These are phyloP conservation scores for Blastomyces emzantsi DNA, from an alignment of 2,329 filamentous ascomycete genomes.

Conservation along the genomic window DNA sequence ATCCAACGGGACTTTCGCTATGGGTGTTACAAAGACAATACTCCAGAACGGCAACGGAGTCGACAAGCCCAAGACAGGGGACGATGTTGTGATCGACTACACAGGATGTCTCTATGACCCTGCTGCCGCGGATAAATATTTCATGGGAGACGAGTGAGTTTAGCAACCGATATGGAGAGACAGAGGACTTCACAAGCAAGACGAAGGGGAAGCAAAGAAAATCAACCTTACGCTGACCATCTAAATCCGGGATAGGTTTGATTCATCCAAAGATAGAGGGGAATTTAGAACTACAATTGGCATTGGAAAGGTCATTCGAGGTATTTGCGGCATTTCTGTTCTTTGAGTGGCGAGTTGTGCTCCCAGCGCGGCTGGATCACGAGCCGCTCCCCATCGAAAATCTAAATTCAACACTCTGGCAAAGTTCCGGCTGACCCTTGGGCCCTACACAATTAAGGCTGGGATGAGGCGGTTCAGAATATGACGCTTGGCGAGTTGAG, in stretches of 20 bases:
- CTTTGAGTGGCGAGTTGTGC: neutral
- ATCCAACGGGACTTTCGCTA: slow-evolving; percentile 25
- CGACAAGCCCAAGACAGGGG: slow-evolving; percentile 53
- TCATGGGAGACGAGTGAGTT: slow-evolving; percentile 61
- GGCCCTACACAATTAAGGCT: slow-evolving; percentile 46
- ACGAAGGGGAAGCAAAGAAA: neutral
- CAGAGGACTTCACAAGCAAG: neutral
- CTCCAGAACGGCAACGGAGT: slow-evolving; percentile 53
- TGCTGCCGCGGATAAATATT: slow-evolving; percentile 49
- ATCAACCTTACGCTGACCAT: slow-evolving; percentile 4
- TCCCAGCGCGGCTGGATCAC: neutral
- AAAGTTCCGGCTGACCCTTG: slow-evolving; percentile 6
- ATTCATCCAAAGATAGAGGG: slow-evolving; percentile 64
- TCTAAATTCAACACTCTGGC: neutral
- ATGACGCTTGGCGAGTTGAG: slow-evolving; percentile 93
- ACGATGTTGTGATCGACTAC: slow-evolving; percentile 82
- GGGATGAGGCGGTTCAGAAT: slow-evolving; percentile 72
- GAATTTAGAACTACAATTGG: slow-evolving; percentile 74
- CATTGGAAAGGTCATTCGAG: slow-evolving; percentile 74
- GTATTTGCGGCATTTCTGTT: slow-evolving; percentile 41
- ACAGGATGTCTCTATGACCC: slow-evolving; percentile 74
- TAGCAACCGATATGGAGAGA: neutral
- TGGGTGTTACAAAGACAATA: slow-evolving; percentile 65
- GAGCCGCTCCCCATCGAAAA: neutral
- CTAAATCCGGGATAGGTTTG: slow-evolving; percentile 57